These are phyloP conservation scores for Xylaria bambusicola DNA, from an alignment of 495 filamentous ascomycete genomes.

Conservation along the genomic window DNA sequence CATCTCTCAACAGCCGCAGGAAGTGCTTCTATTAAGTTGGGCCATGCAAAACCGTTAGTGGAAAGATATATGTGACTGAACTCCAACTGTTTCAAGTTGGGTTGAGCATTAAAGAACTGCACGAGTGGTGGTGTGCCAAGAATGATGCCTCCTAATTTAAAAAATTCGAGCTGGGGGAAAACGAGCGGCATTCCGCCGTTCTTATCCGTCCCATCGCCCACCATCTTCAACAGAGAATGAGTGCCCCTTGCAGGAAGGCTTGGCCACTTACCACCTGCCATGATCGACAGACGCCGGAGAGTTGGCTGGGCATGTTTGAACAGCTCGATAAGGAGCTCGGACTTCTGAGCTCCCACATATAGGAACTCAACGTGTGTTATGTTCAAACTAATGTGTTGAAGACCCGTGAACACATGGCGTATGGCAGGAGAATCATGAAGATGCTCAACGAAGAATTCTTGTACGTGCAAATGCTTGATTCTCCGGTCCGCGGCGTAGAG, in stretches of 20 bases:
- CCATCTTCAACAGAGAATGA: slow-evolving; percentile 14
- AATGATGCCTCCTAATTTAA: neutral
- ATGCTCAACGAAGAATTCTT: neutral
- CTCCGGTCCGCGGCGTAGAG: neutral
- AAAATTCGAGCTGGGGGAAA: slow-evolving; percentile 1
- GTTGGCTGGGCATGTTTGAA: neutral
- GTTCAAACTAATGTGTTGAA: slow-evolving; percentile 2
- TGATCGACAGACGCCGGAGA: slow-evolving; percentile 4
- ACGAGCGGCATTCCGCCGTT: neutral
- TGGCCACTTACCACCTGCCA: neutral
- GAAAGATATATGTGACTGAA: slow-evolving; percentile 1
- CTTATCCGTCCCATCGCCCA: slow-evolving; percentile 1
- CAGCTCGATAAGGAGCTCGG: slow-evolving; percentile 4
- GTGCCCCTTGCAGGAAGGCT: neutral
- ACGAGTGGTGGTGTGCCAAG: neutral
- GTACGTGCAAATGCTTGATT: slow-evolving; percentile 6
- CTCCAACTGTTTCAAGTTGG: neutral
- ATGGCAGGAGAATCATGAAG: slow-evolving; percentile 9
- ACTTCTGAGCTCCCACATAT: neutral
- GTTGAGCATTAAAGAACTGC: slow-evolving; percentile 13
- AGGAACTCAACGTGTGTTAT: neutral
- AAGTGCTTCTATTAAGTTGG: neutral
- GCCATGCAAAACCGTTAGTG: slow-evolving; percentile 2
- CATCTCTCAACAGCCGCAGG: neutral
- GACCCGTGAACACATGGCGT: slow-evolving; percentile 10